These are phyloP conservation scores for Neoboletus brunneissimus DNA, from an alignment of 768 basidiomycete genomes.

Conservation along the genomic window DNA sequence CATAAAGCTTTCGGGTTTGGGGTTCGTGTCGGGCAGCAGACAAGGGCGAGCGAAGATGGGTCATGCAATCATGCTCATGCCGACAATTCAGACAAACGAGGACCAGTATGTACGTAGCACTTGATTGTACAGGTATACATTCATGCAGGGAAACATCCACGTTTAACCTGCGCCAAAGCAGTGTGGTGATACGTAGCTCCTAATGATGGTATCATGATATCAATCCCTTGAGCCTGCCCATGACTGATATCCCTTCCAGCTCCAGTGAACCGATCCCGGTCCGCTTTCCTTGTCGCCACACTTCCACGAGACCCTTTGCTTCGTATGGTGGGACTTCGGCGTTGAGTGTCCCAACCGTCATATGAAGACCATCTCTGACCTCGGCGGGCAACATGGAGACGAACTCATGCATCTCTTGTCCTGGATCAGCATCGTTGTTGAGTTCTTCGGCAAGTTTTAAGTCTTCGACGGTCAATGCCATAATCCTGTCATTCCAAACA, in stretches of 20 bases:
- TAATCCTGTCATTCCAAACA: constrained; percentile 74
- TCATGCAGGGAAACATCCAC: neutral
- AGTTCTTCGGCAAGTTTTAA: constrained; percentile 39
- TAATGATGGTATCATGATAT: constrained; percentile 4
- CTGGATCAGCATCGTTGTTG: constrained; percentile 26
- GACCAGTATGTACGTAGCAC: neutral
- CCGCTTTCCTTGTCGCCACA: constrained; percentile 42
- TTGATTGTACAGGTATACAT: neutral
- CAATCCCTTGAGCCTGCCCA: constrained; percentile 34
- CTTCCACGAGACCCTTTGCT: constrained; percentile 61
- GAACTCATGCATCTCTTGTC: constrained; percentile 45
- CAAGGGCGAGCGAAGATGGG: neutral
- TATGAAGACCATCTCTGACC: constrained; percentile 59
- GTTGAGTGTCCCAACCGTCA: constrained; percentile 79
- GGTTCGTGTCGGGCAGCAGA: neutral
- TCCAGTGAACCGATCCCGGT: constrained; percentile 27
- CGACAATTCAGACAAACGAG: too few species aligned
- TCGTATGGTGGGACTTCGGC: constrained; percentile 59
- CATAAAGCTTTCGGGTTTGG: too few species aligned
- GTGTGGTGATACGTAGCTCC: too few species aligned
- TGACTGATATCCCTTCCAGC: constrained; percentile 26
- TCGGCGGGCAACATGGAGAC: constrained; percentile 44
- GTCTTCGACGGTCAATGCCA: constrained; percentile 74
- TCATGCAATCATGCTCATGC: neutral
- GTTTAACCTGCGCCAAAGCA: neutral